Percentiles rank a stretch among this genome's conserved stretches.
Evolutionary conservation across 2,329 filamentous ascomycete genomes (phyloP).

Genomic region (Rhinocladiella mackenziei): DNA sequence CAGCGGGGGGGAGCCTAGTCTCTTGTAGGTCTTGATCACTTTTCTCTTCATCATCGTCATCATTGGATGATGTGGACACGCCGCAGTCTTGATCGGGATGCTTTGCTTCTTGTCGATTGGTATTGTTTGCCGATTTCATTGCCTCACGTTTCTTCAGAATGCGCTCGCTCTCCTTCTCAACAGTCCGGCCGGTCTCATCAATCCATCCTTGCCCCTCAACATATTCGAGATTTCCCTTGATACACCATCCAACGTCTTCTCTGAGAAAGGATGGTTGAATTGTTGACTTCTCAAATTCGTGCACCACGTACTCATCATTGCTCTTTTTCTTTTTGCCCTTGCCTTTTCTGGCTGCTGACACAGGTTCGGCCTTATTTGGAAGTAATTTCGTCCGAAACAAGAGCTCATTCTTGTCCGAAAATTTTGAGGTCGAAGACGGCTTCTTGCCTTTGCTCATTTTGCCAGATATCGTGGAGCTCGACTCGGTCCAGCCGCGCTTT

Average conservation of each 20-base stretch:
- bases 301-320: constrained; percentile 65
- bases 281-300: constrained; percentile 83
- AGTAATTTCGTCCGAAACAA: constrained; percentile 77
- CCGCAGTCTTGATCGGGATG: neutral
- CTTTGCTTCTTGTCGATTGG: neutral
- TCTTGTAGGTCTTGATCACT: constrained; percentile 36
- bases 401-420: constrained; percentile 74
- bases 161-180: constrained; percentile 50
- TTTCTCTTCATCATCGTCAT: constrained; percentile 28
- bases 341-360: constrained; percentile 17
- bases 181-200: constrained; percentile 69
- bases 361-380: constrained; percentile 45
- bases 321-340: constrained; percentile 60
- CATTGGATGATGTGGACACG: constrained; percentile 35
- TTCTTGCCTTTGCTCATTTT: constrained; percentile 48
- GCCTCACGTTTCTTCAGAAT: constrained; percentile 17
- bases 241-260: constrained; percentile 43
- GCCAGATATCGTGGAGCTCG: constrained; percentile 46
- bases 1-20: no score
- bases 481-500: constrained; percentile 84
- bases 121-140: constrained; percentile 28
- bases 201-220: constrained; percentile 87
- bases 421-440: constrained; percentile 65
- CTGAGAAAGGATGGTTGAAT: constrained; percentile 82
- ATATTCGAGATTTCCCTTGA: constrained; percentile 58